phyloP scores from a whole-genome alignment of 768 basidiomycete species.

The button mushroom (Agaricus bisporus) region DNA sequence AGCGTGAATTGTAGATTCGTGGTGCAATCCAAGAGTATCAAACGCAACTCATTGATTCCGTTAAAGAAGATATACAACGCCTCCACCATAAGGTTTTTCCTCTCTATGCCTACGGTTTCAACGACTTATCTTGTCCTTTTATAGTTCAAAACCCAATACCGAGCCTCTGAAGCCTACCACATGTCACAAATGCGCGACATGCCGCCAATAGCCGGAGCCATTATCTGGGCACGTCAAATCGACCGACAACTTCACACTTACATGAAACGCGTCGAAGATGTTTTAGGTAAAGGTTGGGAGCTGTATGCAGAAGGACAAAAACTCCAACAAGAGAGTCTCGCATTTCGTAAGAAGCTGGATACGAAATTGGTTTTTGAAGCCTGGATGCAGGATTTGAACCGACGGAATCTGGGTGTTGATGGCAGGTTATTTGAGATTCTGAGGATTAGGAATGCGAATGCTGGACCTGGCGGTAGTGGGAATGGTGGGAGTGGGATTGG shows the following conservation, averaged over 20 bases:
- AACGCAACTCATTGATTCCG: conserved; percentile 96
- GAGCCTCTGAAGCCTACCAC: conserved; percentile 91
- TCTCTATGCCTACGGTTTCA: neutral
- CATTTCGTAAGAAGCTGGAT: conserved; percentile 95
- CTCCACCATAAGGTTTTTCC: conserved; percentile 78
- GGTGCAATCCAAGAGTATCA: conserved; percentile 99
- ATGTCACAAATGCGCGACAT: conserved; percentile 99
- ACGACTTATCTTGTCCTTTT: no score
- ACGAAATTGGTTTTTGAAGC: conserved; percentile 92
- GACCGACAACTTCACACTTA: conserved; percentile 92
- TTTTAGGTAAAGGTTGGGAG: conserved; percentile 97
- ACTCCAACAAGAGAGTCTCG: conserved; percentile 83
- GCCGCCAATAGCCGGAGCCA: conserved; percentile 96
- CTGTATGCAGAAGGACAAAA: conserved; percentile 99
- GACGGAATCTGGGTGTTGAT: conserved; percentile 86
- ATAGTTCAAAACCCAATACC: conserved; percentile 94
- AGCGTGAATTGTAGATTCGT: conserved; percentile 55
- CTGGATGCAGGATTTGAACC: conserved; percentile 93
- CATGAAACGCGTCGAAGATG: conserved; percentile 99
- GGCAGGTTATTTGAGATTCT: conserved; percentile 93
- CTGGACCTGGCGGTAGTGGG: conserved; percentile 35
- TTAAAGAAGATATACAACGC: conserved; percentile 96
- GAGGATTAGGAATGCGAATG: conserved; percentile 38
- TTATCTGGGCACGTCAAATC: conserved; percentile 99
- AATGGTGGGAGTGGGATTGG: neutral